Conservation (phyloP, 2,329 filamentous ascomycete species). For the Cordyceps cateniannulata region DNA sequence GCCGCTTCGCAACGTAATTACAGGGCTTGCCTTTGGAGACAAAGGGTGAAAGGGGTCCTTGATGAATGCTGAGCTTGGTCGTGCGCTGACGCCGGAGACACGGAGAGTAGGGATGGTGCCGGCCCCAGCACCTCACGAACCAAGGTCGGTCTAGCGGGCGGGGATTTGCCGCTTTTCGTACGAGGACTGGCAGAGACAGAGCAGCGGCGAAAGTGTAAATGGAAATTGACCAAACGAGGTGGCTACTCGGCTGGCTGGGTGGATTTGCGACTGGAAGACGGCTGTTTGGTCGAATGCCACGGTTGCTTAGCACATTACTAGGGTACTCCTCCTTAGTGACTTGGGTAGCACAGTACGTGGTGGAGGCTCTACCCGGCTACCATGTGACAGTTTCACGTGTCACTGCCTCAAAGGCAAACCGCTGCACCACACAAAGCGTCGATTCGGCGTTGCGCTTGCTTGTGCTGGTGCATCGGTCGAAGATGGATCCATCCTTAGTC, state of each 20-base stretch:
- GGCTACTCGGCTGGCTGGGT: neutral
- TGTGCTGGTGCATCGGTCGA: conserved; percentile 12
- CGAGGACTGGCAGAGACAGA: neutral
- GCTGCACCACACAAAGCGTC: conserved; percentile 1
- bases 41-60: conserved; percentile 2
- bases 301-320: neutral
- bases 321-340: too few species aligned
- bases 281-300: neutral
- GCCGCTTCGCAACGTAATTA: conserved; percentile 4
- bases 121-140: conserved; percentile 5
- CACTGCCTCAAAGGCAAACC: conserved; percentile 10
- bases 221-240: neutral
- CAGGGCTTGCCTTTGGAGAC: neutral
- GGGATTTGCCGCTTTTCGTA: conserved; percentile 9
- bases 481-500: conserved; percentile 14
- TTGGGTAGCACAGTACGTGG: neutral
- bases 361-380: conserved; percentile 6
- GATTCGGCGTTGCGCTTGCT: conserved; percentile 9
- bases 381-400: conserved; percentile 15
- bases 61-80: neutral
- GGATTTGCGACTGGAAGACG: conserved; percentile 3
- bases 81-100: conserved; percentile 8
- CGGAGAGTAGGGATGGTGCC: conserved; percentile 13
- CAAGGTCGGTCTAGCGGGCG: conserved; percentile 2
- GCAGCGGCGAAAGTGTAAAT: neutral